Conservation (phyloP, 108 stramenopile species). For the Tribonema minus region DNA sequence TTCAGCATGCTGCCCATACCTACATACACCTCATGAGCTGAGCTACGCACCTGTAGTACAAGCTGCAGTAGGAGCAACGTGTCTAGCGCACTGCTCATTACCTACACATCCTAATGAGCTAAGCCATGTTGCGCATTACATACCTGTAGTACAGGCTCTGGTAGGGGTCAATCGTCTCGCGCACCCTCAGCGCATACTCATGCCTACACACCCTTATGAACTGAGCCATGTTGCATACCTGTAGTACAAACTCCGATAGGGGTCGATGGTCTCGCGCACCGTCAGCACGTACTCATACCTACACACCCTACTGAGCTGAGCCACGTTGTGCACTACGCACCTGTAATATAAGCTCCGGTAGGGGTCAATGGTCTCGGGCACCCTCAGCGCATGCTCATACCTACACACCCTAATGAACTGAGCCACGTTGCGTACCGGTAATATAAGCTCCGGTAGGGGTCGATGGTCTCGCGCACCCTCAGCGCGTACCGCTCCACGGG, state of each 20-base stretch:
- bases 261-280: constrained; percentile 32
- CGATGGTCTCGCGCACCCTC: constrained; percentile 12
- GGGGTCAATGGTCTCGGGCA: constrained; percentile 34
- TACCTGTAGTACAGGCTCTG: constrained; percentile 40
- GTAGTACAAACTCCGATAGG: constrained; percentile 41
- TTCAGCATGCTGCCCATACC: constrained; percentile 48
- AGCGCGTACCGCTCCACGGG: constrained; percentile 56
- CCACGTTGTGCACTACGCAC: too few relatives aligned
- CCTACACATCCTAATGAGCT: too few relatives aligned
- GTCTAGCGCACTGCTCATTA: constrained; percentile 24
- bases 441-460: constrained; percentile 41
- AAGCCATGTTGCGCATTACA: too few relatives aligned
- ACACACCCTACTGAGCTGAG: too few relatives aligned
- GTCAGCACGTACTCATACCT: constrained; percentile 50
- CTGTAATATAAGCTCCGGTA: constrained; percentile 40
- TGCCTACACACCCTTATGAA: too few relatives aligned
- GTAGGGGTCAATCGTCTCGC: constrained; percentile 40
- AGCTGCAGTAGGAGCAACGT: constrained; percentile 39
- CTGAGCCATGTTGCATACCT: too few relatives aligned
- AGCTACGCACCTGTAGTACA: too few relatives aligned
- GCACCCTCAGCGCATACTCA: constrained; percentile 41
- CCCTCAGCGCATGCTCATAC: constrained; percentile 41
- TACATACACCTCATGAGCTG: too few relatives aligned
- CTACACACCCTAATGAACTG: too few relatives aligned
- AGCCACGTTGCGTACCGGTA: constrained; percentile 24